These are phyloP conservation scores for Saccharomycodes ludwigii DNA, from an alignment of 805 yeast species.

Conservation along the genomic window DNA sequence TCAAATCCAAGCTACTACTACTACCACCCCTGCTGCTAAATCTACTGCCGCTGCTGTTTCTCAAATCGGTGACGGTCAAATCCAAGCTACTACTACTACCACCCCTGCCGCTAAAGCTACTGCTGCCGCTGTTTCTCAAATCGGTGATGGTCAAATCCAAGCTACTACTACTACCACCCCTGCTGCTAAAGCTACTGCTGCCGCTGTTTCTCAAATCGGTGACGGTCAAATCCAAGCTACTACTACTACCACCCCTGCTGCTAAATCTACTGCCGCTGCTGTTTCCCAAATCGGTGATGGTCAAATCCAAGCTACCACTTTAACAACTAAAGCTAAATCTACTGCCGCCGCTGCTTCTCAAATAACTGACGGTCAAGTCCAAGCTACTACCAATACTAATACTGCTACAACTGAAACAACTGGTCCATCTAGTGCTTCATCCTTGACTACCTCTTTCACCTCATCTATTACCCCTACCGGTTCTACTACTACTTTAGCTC, in stretches of 20 bases:
- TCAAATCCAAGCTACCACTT: slow-evolving; percentile 30
- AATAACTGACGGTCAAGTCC: slow-evolving; percentile 45
- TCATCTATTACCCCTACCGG: slow-evolving; percentile 18
- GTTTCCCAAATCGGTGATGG: slow-evolving; percentile 39
- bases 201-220: slow-evolving; percentile 29
- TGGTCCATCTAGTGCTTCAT: too few species aligned
- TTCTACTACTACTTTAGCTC: slow-evolving; percentile 11
- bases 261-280: slow-evolving; percentile 15
- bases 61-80: slow-evolving; percentile 30
- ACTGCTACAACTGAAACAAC: slow-evolving; percentile 3
- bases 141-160: slow-evolving; percentile 31
- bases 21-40: slow-evolving; percentile 15
- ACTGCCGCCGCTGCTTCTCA: slow-evolving; percentile 17
- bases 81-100: slow-evolving; percentile 26
- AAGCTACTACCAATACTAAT: slow-evolving; percentile 27
- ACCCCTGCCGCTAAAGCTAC: slow-evolving; percentile 17
- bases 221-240: slow-evolving; percentile 37
- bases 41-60: slow-evolving; percentile 21
- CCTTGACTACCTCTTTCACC: slow-evolving; percentile 12
- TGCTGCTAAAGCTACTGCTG: slow-evolving; percentile 16
- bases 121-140: slow-evolving; percentile 26
- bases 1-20: slow-evolving; percentile 26
- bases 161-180: slow-evolving; percentile 20
- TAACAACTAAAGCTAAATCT: slow-evolving; percentile 13
- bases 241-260: slow-evolving; percentile 24